Base-by-base conservation (phyloP, 495 filamentous ascomycete species). In the Aeminium ludgeri region DNA sequence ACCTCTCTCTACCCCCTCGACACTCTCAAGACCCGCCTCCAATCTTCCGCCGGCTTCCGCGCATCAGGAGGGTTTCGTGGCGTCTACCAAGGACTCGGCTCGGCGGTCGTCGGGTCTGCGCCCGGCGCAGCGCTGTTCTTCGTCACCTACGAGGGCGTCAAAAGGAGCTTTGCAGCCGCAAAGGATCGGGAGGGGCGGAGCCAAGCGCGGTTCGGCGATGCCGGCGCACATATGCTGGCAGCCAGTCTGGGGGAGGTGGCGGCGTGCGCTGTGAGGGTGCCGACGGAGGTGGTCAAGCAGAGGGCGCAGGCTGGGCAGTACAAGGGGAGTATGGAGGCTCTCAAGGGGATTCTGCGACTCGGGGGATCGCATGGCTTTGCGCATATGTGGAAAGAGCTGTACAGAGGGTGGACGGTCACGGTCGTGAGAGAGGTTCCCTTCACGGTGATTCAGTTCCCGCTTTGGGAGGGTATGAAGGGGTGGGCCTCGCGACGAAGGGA, bases 81-180 rank as follows among this genome's bases (percentile, higher is more conserved):
- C 44, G 72, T 83, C 50, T 82, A 82, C 66, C 65, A 68, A 31
- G 78, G 80, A 53, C 65, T 84, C 11, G 78, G 78, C 23, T 69
- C 65, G 30, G 77, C 76, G 3, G 57, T 85, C 23, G 74, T 95
- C 51, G 89, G 89, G n/a, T 93, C 85, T 28, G 91, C 91, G 0
- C 89, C 89, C 5, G 86, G 85, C n/a, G 89, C 89, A 5, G 87
- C 89, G 31, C 83, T 93, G 48, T 97, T 97, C 72, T 97, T 97
- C 72, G 81, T 84, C 56, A 91, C 86, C 42, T 97, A 97, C 64
- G 89, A 97, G 56, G 64, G 72, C 37, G 65, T 79, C 31, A 96
- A 95, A 56, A 48, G 48, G 12, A n/a, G 41, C 4, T 33, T 43
- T 19, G 23, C 36, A 13, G 2, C 3, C 8, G n/a, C 16, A n/a